Evolutionary conservation across 345 rosid species (phyloP).

Genomic region (Lepidium didymum): DNA sequence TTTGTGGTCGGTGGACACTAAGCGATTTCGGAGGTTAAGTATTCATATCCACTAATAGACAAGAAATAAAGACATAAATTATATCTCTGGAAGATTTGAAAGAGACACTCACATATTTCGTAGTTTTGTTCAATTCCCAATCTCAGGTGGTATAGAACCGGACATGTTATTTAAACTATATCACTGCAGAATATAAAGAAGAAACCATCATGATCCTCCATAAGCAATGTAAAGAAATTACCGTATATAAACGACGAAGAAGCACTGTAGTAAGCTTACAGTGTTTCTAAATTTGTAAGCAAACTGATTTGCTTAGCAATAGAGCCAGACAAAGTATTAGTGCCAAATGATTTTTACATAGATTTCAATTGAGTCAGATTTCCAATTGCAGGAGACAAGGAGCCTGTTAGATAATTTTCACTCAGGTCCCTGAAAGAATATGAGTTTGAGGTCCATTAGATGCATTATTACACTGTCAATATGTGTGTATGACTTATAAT

Average conservation of each 20-base stretch:
- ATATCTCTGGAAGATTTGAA: not conserved
- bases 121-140: constrained; percentile 47
- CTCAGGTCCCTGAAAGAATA: constrained; percentile 21
- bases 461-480: too few species aligned
- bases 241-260: not conserved
- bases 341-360: constrained; percentile 47
- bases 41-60: too few species aligned
- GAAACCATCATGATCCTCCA: not conserved
- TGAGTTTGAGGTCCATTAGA: too few species aligned
- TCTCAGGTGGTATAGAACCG: constrained; percentile 58
- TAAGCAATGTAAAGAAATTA: not conserved
- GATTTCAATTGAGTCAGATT: constrained; percentile 36
- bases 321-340: constrained; percentile 53
- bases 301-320: constrained; percentile 57
- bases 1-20: not conserved
- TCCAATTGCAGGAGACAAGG: constrained; percentile 27
- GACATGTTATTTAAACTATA: constrained; percentile 59
- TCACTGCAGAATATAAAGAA: constrained; percentile 25
- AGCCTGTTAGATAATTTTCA: constrained; percentile 25
- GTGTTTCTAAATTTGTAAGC: constrained; percentile 37
- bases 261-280: constrained; percentile 42
- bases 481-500: not conserved
- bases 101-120: constrained; percentile 43
- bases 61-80: too few species aligned
- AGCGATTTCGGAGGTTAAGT: not conserved